Evolutionary conservation across 148 eudicot genomes (phyloP).

Genomic region (Cornus suecica): DNA sequence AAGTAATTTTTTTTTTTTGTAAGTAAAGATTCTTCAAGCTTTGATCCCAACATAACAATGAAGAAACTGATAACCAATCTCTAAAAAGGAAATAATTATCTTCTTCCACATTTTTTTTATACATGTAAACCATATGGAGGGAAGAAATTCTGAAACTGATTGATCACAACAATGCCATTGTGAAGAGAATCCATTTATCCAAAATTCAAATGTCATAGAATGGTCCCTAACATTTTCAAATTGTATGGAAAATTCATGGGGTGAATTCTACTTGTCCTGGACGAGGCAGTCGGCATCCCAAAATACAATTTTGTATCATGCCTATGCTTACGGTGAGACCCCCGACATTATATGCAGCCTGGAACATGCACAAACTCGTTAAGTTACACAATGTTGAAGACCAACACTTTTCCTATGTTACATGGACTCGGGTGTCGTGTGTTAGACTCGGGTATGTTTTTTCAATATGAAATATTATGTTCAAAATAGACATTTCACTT

Average conservation of each 20-base stretch:
- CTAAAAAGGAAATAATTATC: too few species aligned
- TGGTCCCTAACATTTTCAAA: too few species aligned
- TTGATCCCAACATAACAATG: not conserved
- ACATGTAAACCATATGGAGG: not conserved
- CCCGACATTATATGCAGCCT: conserved; percentile 91
- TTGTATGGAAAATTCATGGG: not conserved
- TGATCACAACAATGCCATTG: not conserved
- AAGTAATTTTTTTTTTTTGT: conserved; percentile 9
- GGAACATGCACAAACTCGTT: conserved; percentile 14
- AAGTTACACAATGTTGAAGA: not conserved
- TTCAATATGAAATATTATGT: too few species aligned
- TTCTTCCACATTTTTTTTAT: too few species aligned
- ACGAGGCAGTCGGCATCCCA: conserved; percentile 71
- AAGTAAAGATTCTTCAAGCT: conserved; percentile 1
- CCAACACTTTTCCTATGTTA: too few species aligned
- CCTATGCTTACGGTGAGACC: conserved; percentile 61
- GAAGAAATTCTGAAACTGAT: not conserved
- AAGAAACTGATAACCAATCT: not conserved
- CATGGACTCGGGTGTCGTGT: too few species aligned
- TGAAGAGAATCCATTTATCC: not conserved
- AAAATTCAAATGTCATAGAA: too few species aligned
- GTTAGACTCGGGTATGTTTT: too few species aligned
- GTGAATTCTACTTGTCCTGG: conserved; percentile 65
- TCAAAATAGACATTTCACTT: too few species aligned
- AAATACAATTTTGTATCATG: conserved; percentile 67